phyloP scores from a whole-genome alignment of 1,284 basidiomycete species.

The Tilletia caries region DNA sequence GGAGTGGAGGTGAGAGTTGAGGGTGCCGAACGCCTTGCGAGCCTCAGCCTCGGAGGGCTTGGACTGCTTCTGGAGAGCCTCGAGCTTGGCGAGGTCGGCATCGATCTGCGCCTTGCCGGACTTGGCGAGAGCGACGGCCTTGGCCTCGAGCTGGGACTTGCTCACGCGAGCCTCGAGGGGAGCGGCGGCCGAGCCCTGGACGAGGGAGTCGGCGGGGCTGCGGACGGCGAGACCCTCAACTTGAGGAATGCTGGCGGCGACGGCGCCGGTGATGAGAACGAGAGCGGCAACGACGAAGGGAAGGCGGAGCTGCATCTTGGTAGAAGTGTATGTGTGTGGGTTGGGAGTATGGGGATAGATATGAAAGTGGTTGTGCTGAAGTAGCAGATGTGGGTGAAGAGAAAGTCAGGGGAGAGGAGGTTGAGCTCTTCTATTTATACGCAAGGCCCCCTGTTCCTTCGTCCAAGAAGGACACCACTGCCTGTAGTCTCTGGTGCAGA shows the following conservation, averaged over 20 bases:
- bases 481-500: too few relatives aligned
- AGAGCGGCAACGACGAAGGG: not conserved
- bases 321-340: not conserved
- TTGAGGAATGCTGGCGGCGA: not conserved
- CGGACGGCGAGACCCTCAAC: not conserved
- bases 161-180: not conserved
- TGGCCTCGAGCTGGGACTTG: not conserved
- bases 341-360: not conserved
- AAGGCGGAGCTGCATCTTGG: not conserved
- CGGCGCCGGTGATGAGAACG: not conserved
- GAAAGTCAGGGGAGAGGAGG: too few relatives aligned
- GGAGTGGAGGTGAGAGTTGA: slow-evolving; percentile 10
- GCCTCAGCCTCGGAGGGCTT: not conserved
- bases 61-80: not conserved
- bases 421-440: too few relatives aligned
- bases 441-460: too few relatives aligned
- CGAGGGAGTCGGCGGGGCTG: not conserved
- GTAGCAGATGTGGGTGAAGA: not conserved
- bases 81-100: not conserved
- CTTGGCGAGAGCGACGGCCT: not conserved
- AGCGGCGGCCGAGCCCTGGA: not conserved
- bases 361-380: too few relatives aligned
- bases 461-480: too few relatives aligned
- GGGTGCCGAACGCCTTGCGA: slow-evolving; percentile 56
- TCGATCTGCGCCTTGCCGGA: not conserved